Base-by-base conservation (phyloP, 2,329 filamentous ascomycete species). In the Sarocladium brachiariae region DNA sequence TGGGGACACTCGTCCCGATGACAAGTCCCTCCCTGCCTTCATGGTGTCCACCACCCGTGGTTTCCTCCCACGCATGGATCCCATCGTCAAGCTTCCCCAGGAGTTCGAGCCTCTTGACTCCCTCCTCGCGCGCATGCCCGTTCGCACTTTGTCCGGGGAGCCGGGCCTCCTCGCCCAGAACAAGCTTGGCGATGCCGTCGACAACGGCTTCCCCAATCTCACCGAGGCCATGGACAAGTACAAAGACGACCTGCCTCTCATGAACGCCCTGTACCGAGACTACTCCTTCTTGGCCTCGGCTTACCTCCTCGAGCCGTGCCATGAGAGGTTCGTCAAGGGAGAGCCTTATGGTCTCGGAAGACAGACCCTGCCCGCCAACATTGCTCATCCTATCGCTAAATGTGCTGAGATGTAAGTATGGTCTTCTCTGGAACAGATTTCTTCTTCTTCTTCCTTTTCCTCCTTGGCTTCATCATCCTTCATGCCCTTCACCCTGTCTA, bases 201-300 rank as follows among this genome's bases (percentile, higher is more conserved):
- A 85, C 55, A 72, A 73, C n/a, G 81, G 72, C 55, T 78, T 96
- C 45, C 86, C 88, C 14, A 87, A 96, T 66, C 74, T 96, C 45
- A 87, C 86, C 1, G 75, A 75, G 4, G 76, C 80, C 57, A 77
- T 96, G 52, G 85, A 93, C 61, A 81, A 81, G 66, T 85, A 87
- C 58, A 75, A 78, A 58, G 72, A 83, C 54, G 84, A 96, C 68
- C 76, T 92, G 34, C 85, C 86, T 14, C 71, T 89, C 53, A 83
- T 95, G 74, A 93, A 91, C 60, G 90, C 90, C 30, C 71, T 95
- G 45, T 96, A 96, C 67, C 79, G 91, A 18, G 91, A 96, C 71
- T 96, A 96, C 66, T 87, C 87, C 13, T 96, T 96, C 74, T 71
- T 96, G 25, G 87, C 90, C 4, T 95, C 88, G 21, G 87, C 89